Evolutionary conservation across 192 early-diverging fungal genomes (phyloP).

Genomic region (Obelidium mucronatum): DNA sequence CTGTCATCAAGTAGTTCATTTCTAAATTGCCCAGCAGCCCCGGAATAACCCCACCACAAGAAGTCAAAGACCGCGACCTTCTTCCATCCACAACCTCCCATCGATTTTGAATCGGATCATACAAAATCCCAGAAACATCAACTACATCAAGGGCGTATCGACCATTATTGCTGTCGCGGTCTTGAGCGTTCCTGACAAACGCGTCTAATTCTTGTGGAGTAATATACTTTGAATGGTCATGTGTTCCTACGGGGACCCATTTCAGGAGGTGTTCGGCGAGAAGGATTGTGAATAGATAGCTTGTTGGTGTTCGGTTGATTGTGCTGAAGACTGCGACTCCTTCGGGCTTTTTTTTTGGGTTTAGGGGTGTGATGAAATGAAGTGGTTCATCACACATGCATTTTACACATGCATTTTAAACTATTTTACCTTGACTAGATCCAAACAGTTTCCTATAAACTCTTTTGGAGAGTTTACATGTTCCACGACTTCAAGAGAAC

Average conservation of each 20-base stretch:
- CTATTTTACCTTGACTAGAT: constrained; percentile 70
- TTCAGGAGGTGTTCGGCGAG: constrained; percentile 82
- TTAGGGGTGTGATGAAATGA: not conserved
- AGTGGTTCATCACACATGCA: not conserved
- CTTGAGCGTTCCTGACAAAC: constrained; percentile 26
- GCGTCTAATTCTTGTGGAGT: constrained; percentile 72
- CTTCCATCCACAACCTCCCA: constrained; percentile 9
- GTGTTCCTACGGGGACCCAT: constrained; percentile 85
- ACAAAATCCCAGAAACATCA: constrained; percentile 48
- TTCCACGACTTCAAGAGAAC: constrained; percentile 91
- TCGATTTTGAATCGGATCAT: not conserved
- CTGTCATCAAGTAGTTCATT: constrained; percentile 51
- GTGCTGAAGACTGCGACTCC: constrained; percentile 85
- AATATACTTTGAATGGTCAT: constrained; percentile 86
- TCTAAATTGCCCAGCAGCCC: constrained; percentile 38
- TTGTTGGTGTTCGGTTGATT: constrained; percentile 83
- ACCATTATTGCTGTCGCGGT: not conserved
- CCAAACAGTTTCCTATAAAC: constrained; percentile 74
- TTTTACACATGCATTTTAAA: too few relatives aligned
- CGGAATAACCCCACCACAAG: not conserved
- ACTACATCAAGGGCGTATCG: constrained; percentile 24
- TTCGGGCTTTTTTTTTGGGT: constrained; percentile 72
- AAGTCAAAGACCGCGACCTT: not conserved
- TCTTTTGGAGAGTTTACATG: constrained; percentile 78
- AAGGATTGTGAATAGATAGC: constrained; percentile 80